A percentile compares a stretch with the other conserved stretches of the same genome.
phyloP scores from a whole-genome alignment of 805 yeast species.

The Pichia cabralensis region DNA sequence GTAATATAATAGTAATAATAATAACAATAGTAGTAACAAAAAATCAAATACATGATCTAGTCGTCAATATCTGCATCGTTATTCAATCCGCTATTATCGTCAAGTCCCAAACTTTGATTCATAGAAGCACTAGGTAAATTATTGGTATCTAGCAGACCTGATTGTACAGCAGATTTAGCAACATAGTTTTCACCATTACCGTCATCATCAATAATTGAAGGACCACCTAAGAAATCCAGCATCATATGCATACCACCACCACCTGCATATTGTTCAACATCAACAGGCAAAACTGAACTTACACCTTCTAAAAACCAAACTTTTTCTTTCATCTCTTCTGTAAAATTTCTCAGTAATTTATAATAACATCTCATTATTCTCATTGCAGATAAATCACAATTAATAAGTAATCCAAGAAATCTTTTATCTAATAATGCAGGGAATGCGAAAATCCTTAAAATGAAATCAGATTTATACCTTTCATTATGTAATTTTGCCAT shows the following conservation, averaged over 20 bases:
- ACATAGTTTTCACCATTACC: conserved; percentile 32
- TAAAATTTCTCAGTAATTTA: conserved; percentile 67
- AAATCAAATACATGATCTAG: not conserved
- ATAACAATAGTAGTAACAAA: too few relatives aligned
- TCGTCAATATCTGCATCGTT: conserved; percentile 1
- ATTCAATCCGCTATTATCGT: conserved; percentile 36
- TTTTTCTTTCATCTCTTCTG: conserved; percentile 76
- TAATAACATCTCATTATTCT: conserved; percentile 86
- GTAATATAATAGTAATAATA: too few relatives aligned
- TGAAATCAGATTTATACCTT: conserved; percentile 75
- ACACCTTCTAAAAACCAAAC: conserved; percentile 96
- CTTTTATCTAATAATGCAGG: conserved; percentile 84
- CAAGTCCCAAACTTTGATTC: conserved; percentile 36
- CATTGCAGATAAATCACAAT: conserved; percentile 83
- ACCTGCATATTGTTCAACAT: conserved; percentile 84
- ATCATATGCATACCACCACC: conserved; percentile 91
- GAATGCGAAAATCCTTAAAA: conserved; percentile 79
- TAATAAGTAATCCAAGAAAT: conserved; percentile 66
- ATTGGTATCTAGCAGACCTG: conserved; percentile 42
- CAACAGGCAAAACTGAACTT: conserved; percentile 78
- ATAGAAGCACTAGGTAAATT: conserved; percentile 44
- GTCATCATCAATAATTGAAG: conserved; percentile 26
- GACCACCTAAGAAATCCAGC: conserved; percentile 77
- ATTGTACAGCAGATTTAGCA: conserved; percentile 32
- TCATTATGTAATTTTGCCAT: conserved; percentile 77